Percentiles rank a stretch among this genome's conserved stretches.
phyloP scores from a whole-genome alignment of 495 filamentous ascomycete species.

The Bathelium albidoporum region DNA sequence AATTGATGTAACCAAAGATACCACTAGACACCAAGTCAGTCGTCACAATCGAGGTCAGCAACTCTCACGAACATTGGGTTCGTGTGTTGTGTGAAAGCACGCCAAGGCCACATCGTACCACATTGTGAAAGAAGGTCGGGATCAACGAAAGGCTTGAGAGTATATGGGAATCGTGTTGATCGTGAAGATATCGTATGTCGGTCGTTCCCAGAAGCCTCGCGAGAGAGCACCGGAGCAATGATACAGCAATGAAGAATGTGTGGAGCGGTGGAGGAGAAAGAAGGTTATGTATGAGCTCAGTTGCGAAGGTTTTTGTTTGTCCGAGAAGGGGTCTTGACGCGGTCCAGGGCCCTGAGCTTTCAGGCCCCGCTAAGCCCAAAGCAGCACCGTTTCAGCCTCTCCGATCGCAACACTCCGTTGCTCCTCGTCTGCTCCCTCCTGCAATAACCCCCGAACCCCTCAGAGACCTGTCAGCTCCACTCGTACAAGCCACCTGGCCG shows the following conservation, averaged over 20 bases:
- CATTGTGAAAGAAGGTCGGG: conserved; percentile 1
- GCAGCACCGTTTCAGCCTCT: not conserved
- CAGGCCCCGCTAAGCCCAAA: not conserved
- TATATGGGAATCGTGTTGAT: not conserved
- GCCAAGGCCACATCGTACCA: not conserved
- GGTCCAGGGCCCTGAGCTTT: not conserved
- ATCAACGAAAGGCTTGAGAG: not conserved
- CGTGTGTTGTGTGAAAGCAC: not conserved
- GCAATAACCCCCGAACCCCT: not conserved
- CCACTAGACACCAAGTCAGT: conserved; percentile 47
- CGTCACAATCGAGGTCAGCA: not conserved
- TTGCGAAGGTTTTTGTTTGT: not conserved
- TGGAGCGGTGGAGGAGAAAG: not conserved
- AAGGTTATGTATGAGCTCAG: conserved; percentile 2
- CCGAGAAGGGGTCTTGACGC: not conserved
- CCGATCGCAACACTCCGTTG: not conserved
- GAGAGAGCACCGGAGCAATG: not conserved
- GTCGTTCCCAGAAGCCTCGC: not conserved
- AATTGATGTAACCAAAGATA: conserved; percentile 97
- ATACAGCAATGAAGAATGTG: not conserved
- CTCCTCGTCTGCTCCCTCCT: not conserved
- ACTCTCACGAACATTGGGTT: not conserved
- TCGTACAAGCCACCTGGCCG: not conserved
- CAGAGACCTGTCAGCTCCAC: not conserved
- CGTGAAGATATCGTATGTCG: not conserved